Percentiles rank a stretch among this genome's conserved stretches.
Conservation (phyloP, 192 early-diverging fungal genomes). For the Entomortierella chlamydospora region DNA sequence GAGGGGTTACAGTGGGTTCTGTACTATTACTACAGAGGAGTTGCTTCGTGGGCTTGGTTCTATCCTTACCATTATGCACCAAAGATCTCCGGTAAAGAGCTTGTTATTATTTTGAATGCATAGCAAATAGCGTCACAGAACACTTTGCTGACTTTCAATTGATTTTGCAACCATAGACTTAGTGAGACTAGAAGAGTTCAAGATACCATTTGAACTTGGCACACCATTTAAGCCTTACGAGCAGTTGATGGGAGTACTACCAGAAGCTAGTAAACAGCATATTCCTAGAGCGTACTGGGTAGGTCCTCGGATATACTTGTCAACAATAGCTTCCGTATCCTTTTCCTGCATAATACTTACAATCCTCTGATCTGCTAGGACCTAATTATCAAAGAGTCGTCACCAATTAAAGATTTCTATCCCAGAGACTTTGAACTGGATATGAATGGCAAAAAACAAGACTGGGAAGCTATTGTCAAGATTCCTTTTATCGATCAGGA, state of each 20-base stretch:
- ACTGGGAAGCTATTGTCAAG: constrained; percentile 99
- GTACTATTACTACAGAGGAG: constrained; percentile 96
- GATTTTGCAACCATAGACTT: constrained; percentile 51
- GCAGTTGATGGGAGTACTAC: constrained; percentile 99
- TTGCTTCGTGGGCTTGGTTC: constrained; percentile 98
- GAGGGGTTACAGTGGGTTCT: constrained; percentile 98
- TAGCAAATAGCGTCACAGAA: neutral
- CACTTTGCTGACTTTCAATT: neutral
- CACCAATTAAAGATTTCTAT: constrained; percentile 97
- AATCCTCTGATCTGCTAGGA: constrained; percentile 46
- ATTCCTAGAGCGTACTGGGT: constrained; percentile 83
- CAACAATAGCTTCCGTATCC: neutral
- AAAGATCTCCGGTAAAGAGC: constrained; percentile 85
- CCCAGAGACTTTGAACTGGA: constrained; percentile 92
- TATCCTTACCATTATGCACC: constrained; percentile 98
- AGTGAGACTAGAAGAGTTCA: constrained; percentile 63
- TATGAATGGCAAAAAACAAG: constrained; percentile 98
- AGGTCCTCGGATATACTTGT: neutral
- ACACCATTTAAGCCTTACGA: constrained; percentile 95
- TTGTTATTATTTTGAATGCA: neutral
- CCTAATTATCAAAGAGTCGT: constrained; percentile 85
- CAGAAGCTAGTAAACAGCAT: constrained; percentile 83
- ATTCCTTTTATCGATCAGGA: constrained; percentile 96
- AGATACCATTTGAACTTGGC: constrained; percentile 83
- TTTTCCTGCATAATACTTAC: neutral